Conservation (phyloP, 768 basidiomycete species). For the Postia placenta region DNA sequence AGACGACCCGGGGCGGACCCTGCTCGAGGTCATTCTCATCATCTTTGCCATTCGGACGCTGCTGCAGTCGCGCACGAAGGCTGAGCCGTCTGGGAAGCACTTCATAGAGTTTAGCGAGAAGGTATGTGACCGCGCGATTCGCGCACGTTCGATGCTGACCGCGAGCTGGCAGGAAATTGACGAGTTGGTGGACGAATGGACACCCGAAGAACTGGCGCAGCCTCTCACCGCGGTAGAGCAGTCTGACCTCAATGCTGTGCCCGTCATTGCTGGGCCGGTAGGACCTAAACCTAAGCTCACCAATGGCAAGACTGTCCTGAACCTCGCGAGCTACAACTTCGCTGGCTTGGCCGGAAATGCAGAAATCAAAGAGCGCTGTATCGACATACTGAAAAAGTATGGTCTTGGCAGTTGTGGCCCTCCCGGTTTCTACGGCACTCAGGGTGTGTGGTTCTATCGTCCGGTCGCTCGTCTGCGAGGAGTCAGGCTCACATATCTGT, state of each 20-base stretch:
- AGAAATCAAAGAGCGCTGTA: conserved; percentile 75
- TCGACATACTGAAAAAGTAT: conserved; percentile 81
- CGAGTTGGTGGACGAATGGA: conserved; percentile 95
- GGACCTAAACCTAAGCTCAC: conserved; percentile 79
- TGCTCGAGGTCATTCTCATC: conserved; percentile 84
- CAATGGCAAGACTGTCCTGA: conserved; percentile 72
- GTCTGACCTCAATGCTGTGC: conserved; percentile 66
- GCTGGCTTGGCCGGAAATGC: conserved; percentile 87
- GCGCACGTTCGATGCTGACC: not conserved
- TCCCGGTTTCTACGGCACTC: conserved; percentile 93
- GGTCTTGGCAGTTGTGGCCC: conserved; percentile 96
- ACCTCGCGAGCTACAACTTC: conserved; percentile 90
- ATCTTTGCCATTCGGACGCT: conserved; percentile 87
- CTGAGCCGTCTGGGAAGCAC: conserved; percentile 78
- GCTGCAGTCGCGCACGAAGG: conserved; percentile 83
- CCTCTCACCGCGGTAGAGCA: conserved; percentile 55
- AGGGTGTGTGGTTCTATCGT: conserved; percentile 44
- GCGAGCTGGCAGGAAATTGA: conserved; percentile 74
- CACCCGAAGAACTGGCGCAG: conserved; percentile 73
- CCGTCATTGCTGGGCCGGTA: conserved; percentile 72
- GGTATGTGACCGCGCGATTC: conserved; percentile 36
- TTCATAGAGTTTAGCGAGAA: conserved; percentile 90
- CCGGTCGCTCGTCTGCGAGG: not conserved
- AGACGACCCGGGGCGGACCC: conserved; percentile 89
- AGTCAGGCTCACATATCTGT: not conserved